Base-by-base conservation (phyloP, 345 rosid species). In the Heritiera fomes region DNA sequence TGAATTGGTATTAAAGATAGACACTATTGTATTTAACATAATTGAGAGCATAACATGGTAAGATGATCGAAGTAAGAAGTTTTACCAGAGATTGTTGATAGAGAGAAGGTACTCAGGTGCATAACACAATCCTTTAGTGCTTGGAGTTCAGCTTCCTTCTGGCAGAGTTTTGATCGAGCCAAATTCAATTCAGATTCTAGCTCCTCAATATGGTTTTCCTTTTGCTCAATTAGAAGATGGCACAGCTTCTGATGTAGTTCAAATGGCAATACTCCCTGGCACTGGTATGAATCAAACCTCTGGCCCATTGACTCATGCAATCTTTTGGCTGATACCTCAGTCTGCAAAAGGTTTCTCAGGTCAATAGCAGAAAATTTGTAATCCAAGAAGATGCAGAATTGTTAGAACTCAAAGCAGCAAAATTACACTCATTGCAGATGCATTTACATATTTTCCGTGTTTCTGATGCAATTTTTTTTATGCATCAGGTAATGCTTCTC, bases 81-180 rank as follows among this genome's bases (percentile, higher is more conserved):
- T 60, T 82, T 86, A 84, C 97, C 95, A 78, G 89, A 90, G 76
- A 73, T 81, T 71, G 87, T 77, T 62, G 92, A 88, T 20, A 86
- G 58, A 60, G 97, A 91, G 75, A 90, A 85, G 79, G 86, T 87
- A 30, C 90, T 89, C 32, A 93, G 86, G 77, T 92, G 88, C 79
- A 82, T 87, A 65, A 95, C 91, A 20, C 94, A 90, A 83, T 92
- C 92, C 87, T 93, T 92, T 50, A 95, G 86, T 23, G 91, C 89
- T 81, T 81, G 92, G 46, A 93, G 98, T 69, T 93, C 94, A 15
- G 94, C 83, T 82, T 93, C 98, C 86, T 93, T 93, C 75, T 92
- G 92, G 10, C 68, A 49, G 73, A 93, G 92, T 84, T 90, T 92
- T 82, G 90, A 89, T 81, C 89, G 93, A 1, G 93, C 88, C 11